Evolutionary conservation across 2,329 filamentous ascomycete species (phyloP), one percentile per base, ranked within the genome.

Genomic region (Sporothrix dimorphospora): DNA sequence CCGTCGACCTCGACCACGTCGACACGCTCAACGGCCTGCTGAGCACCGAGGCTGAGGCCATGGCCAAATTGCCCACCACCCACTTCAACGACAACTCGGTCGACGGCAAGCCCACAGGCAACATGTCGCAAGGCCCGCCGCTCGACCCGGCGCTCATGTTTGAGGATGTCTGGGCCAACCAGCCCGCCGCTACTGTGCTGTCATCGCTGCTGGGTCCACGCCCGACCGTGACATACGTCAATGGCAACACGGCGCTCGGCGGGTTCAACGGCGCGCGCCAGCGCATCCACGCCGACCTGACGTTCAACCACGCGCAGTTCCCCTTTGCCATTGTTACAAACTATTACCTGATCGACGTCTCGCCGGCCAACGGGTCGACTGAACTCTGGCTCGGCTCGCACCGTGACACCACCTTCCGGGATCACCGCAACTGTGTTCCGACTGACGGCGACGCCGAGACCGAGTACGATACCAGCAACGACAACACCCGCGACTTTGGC

Each of bases 381-480:
- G 85, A 87, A 75, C 76, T 87, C 19, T 87, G 85, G 85, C 80
- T 83, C 0, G 85, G 85, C 1, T 83, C 81, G 1, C 85, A 87
- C 74, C 49, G 63, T 11, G 74, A 73, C 53, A 71, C 74, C 51
- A 71, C 61, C 69, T 73, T 66, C 68, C 70, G 67, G 4, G 66
- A 71, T 38, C 68, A 69, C 49, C 67, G 47, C 24, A 69, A 67
- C 49, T 59, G 67, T 40, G 71, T 76, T 21, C 76, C 78, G 42
- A 77, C 79, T 67, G 73, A 75, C 51, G 55, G 6, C 8, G 16
- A 19, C 14, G 16, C 2, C 14, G 8, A 12, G 16, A 59, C 34
- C 8, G 27, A 34, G 7, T 27, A 27, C 2, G 55, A 38, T 0
- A 2, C 16, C 19, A 12, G 16, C 2, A 63, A 71, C 8, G 53